A percentile compares a stretch with the other conserved stretches of the same genome.
Evolutionary conservation across 352 stramenopile species (phyloP).

Genomic region (Pythium aquatile): DNA sequence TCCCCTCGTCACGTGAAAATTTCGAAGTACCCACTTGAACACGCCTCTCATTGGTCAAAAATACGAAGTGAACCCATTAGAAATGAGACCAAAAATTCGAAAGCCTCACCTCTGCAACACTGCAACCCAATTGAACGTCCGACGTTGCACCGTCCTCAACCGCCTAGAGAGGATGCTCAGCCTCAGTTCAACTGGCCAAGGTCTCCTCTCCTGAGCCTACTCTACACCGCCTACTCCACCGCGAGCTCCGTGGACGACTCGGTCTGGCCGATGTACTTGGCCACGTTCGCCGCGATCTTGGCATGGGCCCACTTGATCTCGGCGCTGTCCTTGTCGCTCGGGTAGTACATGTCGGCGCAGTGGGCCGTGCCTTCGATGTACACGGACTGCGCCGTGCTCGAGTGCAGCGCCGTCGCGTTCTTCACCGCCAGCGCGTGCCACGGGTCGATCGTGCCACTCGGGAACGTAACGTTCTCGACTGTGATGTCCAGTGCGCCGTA

Average conservation of each 20-base stretch:
- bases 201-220: neutral
- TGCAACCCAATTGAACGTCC: neutral
- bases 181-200: too few relatives aligned
- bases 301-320: conserved; percentile 65
- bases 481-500: conserved; percentile 76
- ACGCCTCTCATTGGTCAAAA: neutral
- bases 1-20: neutral
- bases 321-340: conserved; percentile 45
- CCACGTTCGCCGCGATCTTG: conserved; percentile 55
- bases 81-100: neutral
- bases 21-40: neutral
- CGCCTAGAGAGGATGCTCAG: too few relatives aligned
- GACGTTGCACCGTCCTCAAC: too few relatives aligned
- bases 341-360: conserved; percentile 84
- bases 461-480: conserved; percentile 81
- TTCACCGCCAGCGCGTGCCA: conserved; percentile 82
- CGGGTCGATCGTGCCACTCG: conserved; percentile 80
- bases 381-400: conserved; percentile 49
- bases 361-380: conserved; percentile 83
- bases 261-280: conserved; percentile 35
- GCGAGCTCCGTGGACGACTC: conserved; percentile 10
- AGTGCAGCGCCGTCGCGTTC: conserved; percentile 63
- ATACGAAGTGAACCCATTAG: neutral
- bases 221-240: conserved; percentile 13
- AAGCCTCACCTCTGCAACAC: neutral